A percentile compares a stretch with the other conserved stretches of the same genome.
phyloP scores from a whole-genome alignment of 2,329 filamentous ascomycete species.

The Blastomyces percursus region DNA sequence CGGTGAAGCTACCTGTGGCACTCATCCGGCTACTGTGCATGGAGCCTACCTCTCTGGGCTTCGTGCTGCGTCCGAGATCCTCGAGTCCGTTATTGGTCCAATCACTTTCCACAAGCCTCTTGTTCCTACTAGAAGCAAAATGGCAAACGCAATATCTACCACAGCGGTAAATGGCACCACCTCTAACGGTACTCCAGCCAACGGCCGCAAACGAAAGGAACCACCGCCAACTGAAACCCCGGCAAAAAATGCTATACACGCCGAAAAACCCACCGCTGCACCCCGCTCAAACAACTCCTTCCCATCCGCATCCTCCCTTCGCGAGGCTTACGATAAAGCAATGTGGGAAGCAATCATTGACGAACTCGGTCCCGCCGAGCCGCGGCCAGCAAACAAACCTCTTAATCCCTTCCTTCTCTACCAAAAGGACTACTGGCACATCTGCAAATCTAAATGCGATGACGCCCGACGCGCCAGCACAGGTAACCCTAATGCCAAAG shows the following conservation, averaged over 20 bases:
- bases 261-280: constrained; percentile 5
- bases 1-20: constrained; percentile 90
- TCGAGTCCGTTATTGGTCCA: constrained; percentile 68
- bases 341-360: constrained; percentile 47
- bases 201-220: constrained; percentile 20
- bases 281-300: constrained; percentile 14
- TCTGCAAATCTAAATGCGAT: constrained; percentile 56
- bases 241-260: not conserved
- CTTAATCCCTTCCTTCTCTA: constrained; percentile 84
- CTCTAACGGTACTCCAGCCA: constrained; percentile 16
- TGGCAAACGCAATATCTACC: constrained; percentile 16
- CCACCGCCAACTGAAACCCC: not conserved
- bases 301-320: constrained; percentile 22
- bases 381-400: constrained; percentile 59
- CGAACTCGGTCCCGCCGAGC: constrained; percentile 62
- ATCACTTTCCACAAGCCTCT: constrained; percentile 68
- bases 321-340: constrained; percentile 45
- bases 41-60: constrained; percentile 91
- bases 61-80: constrained; percentile 74
- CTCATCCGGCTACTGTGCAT: constrained; percentile 92
- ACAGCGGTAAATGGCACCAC: constrained; percentile 15
- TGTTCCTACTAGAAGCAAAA: constrained; percentile 51
- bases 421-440: constrained; percentile 61
- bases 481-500: constrained; percentile 57
- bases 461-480: constrained; percentile 54